Evolutionary conservation across 2,329 filamentous ascomycete genomes (phyloP).

Genomic region (Colletotrichum chlorophyti): DNA sequence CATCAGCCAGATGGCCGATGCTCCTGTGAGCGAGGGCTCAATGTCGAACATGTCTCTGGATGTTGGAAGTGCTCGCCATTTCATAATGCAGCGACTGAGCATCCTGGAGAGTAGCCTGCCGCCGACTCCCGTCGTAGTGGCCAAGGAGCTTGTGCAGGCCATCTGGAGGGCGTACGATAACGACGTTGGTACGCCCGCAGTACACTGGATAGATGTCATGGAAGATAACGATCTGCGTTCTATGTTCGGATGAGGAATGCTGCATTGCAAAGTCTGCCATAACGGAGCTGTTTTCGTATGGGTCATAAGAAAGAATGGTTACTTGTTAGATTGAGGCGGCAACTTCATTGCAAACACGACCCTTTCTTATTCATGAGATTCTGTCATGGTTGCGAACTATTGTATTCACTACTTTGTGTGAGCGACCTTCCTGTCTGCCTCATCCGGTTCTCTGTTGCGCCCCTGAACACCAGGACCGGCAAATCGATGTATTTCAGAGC

Average conservation of each 20-base stretch:
- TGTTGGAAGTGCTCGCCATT: constrained; percentile 45
- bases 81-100: constrained; percentile 45
- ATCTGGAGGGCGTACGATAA: constrained; percentile 49
- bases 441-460: too few relatives aligned
- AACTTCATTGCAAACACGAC: too few relatives aligned
- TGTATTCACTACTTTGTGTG: too few relatives aligned
- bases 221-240: constrained; percentile 40
- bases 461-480: too few relatives aligned
- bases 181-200: constrained; percentile 40
- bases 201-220: constrained; percentile 53
- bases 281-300: background rate
- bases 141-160: constrained; percentile 47
- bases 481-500: too few relatives aligned
- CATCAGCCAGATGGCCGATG: constrained; percentile 30
- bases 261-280: too few relatives aligned
- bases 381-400: too few relatives aligned
- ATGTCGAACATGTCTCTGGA: constrained; percentile 39
- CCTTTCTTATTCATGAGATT: too few relatives aligned
- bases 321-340: too few relatives aligned
- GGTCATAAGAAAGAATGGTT: background rate
- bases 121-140: constrained; percentile 49
- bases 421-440: too few relatives aligned
- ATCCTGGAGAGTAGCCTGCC: constrained; percentile 47
- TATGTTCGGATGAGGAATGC: constrained; percentile 38
- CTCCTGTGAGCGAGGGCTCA: background rate